Base-by-base conservation (phyloP, 1,284 basidiomycete genomes). In the Ceratobasidium sp. region DNA sequence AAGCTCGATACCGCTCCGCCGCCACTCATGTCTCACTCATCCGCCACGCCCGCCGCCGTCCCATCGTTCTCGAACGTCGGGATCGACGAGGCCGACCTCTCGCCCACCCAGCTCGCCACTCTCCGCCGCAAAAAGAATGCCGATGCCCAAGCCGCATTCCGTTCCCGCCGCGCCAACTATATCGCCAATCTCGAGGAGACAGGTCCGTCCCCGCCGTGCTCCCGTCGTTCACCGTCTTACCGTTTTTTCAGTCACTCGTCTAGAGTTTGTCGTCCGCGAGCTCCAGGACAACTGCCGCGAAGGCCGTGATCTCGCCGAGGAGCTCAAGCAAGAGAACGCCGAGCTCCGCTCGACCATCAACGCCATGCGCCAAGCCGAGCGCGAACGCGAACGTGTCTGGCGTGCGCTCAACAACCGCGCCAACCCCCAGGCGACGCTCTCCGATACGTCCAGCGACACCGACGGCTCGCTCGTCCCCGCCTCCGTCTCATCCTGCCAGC, bases 121-220 rank as follows among this genome's bases (percentile, higher is more conserved):
- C 75, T 75, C 51, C 73, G 75, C 45, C 73, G 77, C 29, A 93
- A 93, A 86, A 94, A 94, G 85, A 94, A 94, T 79, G 92, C 92
- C 56, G 91, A 93, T 81, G 90, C 90, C 0, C 90, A 93, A 72
- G 77, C 77, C 45, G 77, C 77, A 11, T 78, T 78, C 53, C 41
- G 77, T 24, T 75, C 75, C 53, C 85, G 93, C 79, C 87, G 93
- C 78, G 91, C 91, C 65, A 93, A 92, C 82, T 94, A 94, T 81
- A 94, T 94, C 80, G 89, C 91, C 59, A 94, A 92, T n/a, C 87
- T 94, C 77, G 93, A 94, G 82, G 93, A 93, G 82, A 93, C 93
- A 85, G 92, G 92, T 91, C 80, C 77, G 84, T 82, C 36, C 47
- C 50, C 36, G 17, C 45, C 29, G 29, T 29, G 11, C 14, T 33